A percentile compares a stretch with the other conserved stretches of the same genome.
These are phyloP conservation scores for Brassica incana DNA, from an alignment of 345 rosid genomes.

Conservation along the genomic window DNA sequence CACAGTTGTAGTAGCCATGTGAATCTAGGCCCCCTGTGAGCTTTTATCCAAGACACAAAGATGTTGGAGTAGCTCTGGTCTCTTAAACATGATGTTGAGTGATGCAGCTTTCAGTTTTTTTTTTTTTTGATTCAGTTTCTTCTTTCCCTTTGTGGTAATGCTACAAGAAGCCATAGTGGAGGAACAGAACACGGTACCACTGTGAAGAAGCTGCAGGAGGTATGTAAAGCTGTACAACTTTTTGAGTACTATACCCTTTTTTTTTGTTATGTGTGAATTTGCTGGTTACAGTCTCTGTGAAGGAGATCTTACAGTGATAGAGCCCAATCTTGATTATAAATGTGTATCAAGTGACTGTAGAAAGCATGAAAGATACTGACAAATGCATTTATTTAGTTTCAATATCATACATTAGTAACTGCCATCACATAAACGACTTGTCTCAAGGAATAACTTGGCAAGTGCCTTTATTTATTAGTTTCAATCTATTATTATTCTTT, in stretches of 20 bases:
- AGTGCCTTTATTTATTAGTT: not conserved
- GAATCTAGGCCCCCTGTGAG: not conserved
- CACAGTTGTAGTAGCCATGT: slow-evolving; percentile 27
- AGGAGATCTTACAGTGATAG: not conserved
- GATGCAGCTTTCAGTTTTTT: slow-evolving; percentile 6
- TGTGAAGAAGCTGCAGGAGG: slow-evolving; percentile 20
- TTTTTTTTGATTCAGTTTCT: not conserved
- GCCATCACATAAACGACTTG: not conserved
- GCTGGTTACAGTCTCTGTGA: slow-evolving; percentile 5
- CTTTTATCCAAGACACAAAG: not conserved
- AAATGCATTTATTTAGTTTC: not conserved
- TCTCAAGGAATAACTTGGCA: not conserved
- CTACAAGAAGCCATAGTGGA: not conserved
- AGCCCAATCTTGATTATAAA: not conserved
- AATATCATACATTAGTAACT: slow-evolving; percentile 3
- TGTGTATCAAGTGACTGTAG: not conserved
- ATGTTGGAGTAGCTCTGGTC: not conserved
- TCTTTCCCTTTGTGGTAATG: slow-evolving; percentile 1
- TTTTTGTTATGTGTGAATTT: slow-evolving; percentile 8
- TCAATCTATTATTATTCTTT: no score
- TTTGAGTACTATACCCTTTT: not conserved
- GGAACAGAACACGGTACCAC: not conserved
- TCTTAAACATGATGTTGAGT: not conserved
- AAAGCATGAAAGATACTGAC: not conserved
- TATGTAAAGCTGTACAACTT: slow-evolving; percentile 12